Evolutionary conservation across 179 eudicot genomes (phyloP), one percentile per base, ranked within the genome.

Genomic region (Spinacia oleracea): DNA sequence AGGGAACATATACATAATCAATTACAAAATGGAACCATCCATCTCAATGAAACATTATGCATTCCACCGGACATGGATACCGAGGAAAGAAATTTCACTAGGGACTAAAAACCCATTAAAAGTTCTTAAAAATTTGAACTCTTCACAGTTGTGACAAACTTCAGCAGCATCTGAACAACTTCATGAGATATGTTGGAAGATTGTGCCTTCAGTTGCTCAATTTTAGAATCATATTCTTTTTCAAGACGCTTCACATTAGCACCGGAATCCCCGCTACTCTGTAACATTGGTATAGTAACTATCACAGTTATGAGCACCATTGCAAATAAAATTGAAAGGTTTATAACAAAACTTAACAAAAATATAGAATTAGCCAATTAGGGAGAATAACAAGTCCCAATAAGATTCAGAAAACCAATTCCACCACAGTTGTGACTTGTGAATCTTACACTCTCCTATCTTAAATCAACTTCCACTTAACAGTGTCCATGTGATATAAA

Each of bases 211-310:
- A 95, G 77, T 62, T 93, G 88, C 25, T 85, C 68, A 62, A 95
- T 95, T 87, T 95, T 95, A 32, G 71, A 87, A 40, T 82, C 91
- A 0, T 96, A 92, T 86, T 94, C 98, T 70, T 50, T 67, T 75
- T 92, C 98, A 43, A 94, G 98, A 23, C 96, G 96, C 87, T 94
- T 94, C 84, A 92, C 97, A 81, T 94, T 94, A 76, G 96, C 93
- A 81, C 98, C 98, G 0, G 97, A 92, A 83, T 93, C 97, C 42
- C 98, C 98, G 75, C 91, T 93, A 77, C 92, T 91, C 98, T 95
- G 93, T 85, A 78, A 6, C 58, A 77, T 29, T 20, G 31, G 50
- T 27, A 55, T 50, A 34, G 10, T 1, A 43, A 31, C 6, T 15
- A 14, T 46, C 50, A 43, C n/a, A 8, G 27, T 59, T 59, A 59